Conservation (phyloP, 805 yeast species). For the Pichia phayaonensis region DNA sequence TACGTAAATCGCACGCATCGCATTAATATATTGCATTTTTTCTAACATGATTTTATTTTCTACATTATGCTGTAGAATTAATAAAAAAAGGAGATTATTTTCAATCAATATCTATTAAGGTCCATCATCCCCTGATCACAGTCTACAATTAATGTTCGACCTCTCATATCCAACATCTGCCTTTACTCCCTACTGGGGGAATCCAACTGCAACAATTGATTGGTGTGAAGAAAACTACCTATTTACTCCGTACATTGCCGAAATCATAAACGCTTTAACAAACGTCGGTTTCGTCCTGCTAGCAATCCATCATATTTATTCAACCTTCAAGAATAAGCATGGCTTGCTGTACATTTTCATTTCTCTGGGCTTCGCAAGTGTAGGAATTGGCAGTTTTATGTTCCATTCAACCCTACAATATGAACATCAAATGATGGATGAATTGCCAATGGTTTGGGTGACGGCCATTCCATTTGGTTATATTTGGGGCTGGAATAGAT, state of each 20-base stretch:
- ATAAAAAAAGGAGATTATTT: no score
- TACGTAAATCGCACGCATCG: no score
- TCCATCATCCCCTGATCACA: no score
- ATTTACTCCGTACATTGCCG: constrained; percentile 79
- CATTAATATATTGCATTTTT: no score
- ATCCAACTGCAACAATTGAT: constrained; percentile 88
- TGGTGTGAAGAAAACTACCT: constrained; percentile 99
- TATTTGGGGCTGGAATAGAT: constrained; percentile 26
- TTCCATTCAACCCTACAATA: constrained; percentile 94
- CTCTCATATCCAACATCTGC: constrained; percentile 8
- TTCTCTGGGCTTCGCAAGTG: constrained; percentile 75
- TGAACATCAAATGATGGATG: constrained; percentile 87
- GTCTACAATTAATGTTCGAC: constrained; percentile 1
- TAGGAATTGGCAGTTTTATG: constrained; percentile 90
- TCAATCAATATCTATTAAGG: no score
- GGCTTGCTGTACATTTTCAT: constrained; percentile 67
- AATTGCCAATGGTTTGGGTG: constrained; percentile 96
- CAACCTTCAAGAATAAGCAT: constrained; percentile 50
- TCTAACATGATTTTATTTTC: no score
- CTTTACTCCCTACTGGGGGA: constrained; percentile 49
- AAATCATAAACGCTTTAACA: constrained; percentile 79
- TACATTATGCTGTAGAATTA: no score
- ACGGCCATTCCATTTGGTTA: constrained; percentile 79
- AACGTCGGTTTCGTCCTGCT: constrained; percentile 37
- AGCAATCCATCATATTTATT: constrained; percentile 35